phyloP scores from a whole-genome alignment of 106 monocot genomes.

The Chionographis japonica region DNA sequence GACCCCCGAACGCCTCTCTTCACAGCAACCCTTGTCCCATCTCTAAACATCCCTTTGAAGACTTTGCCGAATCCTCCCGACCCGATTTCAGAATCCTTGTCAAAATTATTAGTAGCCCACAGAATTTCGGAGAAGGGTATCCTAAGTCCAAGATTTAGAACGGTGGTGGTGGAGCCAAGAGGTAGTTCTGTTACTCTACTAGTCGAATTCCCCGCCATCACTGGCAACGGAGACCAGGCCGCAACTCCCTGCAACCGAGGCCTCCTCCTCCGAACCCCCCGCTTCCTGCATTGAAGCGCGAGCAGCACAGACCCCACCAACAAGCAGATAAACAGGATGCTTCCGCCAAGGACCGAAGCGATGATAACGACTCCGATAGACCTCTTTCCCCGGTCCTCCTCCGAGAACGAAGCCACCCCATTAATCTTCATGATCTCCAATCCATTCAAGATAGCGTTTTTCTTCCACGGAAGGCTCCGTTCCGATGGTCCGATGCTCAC shows the following conservation, averaged over 20 bases:
- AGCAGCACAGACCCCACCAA: background rate
- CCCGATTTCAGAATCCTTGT: slow-evolving; percentile 8
- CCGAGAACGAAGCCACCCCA: background rate
- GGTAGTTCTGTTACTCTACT: background rate
- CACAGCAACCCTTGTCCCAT: slow-evolving; percentile 24
- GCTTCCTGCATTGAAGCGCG: background rate
- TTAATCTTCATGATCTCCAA: slow-evolving; percentile 27
- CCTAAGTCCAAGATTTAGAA: slow-evolving; percentile 13
- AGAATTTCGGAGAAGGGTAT: slow-evolving; percentile 12
- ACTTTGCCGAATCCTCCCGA: slow-evolving; percentile 31
- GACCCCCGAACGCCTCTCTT: slow-evolving; percentile 15
- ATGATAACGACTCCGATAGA: background rate
- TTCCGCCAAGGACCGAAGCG: background rate
- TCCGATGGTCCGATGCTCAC: slow-evolving; percentile 23
- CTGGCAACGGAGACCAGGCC: slow-evolving; percentile 3
- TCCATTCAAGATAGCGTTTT: slow-evolving; percentile 30
- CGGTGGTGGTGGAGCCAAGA: background rate
- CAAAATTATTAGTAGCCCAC: slow-evolving; percentile 21
- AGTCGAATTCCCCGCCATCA: background rate
- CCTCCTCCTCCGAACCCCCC: background rate
- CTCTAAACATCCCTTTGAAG: slow-evolving; percentile 15
- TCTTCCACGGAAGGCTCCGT: background rate
- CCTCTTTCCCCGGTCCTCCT: background rate
- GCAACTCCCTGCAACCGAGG: background rate
- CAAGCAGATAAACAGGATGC: background rate